phyloP scores from a whole-genome alignment of 148 eudicot species.

The Amaranthus cruentus region DNA sequence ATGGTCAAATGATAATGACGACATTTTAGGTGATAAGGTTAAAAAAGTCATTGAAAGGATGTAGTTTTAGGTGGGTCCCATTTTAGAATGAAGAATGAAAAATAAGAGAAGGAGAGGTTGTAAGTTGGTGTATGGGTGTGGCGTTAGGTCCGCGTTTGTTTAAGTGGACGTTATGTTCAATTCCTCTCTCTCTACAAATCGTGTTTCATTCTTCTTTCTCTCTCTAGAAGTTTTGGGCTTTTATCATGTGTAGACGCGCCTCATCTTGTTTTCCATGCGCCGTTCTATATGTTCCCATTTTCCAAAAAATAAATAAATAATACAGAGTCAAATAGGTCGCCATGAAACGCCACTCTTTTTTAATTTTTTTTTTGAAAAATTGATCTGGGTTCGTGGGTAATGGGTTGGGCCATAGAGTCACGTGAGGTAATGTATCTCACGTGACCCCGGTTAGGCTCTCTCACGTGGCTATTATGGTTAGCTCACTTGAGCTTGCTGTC shows the following conservation, averaged over 20 bases:
- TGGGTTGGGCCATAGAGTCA: not conserved
- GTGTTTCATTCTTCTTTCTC: not conserved
- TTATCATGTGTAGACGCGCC: slow-evolving; percentile 11
- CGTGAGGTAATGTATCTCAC: slow-evolving; percentile 13
- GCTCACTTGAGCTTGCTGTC: not conserved
- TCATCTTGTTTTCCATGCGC: slow-evolving; percentile 7
- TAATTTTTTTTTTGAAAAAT: not conserved
- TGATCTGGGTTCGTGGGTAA: slow-evolving; percentile 5
- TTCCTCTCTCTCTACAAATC: slow-evolving; percentile 7
- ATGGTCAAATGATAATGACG: too few species aligned
- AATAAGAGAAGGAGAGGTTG: not conserved
- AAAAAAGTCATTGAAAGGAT: not conserved
- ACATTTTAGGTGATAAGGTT: not conserved
- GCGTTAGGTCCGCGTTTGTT: slow-evolving; percentile 29
- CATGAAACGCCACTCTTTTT: slow-evolving; percentile 22
- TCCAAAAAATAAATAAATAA: not conserved
- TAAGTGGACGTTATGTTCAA: not conserved
- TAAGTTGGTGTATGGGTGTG: slow-evolving; percentile 26
- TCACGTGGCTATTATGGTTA: not conserved
- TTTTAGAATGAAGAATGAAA: not conserved
- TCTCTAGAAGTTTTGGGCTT: not conserved
- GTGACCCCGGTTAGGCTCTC: not conserved
- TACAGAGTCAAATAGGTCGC: slow-evolving; percentile 18
- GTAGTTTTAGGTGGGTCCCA: slow-evolving; percentile 10
- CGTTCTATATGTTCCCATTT: not conserved